Conservation (phyloP, 2,329 filamentous ascomycete species). For the Colletotrichum sp. region DNA sequence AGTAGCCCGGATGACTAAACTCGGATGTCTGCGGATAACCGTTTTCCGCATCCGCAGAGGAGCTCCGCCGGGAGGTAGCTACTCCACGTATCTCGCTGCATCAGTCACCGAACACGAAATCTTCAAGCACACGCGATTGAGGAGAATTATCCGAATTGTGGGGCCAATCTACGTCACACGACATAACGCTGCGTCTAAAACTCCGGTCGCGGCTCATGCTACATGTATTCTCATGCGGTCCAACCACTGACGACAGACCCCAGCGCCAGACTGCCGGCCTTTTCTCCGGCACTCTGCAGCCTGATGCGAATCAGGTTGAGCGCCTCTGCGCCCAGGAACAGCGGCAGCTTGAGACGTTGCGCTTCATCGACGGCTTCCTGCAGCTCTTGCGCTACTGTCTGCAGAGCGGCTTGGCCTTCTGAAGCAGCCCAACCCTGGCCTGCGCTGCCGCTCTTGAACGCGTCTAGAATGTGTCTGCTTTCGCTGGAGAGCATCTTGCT, state of each 20-base stretch:
- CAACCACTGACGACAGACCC: background rate
- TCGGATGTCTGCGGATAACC: background rate
- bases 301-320: constrained; percentile 34
- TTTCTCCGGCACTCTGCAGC: background rate
- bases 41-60: background rate
- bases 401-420: constrained; percentile 18
- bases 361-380: constrained; percentile 46
- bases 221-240: background rate
- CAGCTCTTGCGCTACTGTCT: constrained; percentile 34
- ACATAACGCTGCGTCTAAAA: background rate
- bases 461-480: constrained; percentile 42
- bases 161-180: background rate
- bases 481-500: constrained; percentile 41
- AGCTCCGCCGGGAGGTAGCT: background rate
- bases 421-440: background rate
- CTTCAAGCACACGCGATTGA: background rate
- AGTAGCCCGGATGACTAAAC: background rate
- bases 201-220: background rate
- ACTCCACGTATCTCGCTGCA: background rate
- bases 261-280: background rate
- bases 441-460: background rate
- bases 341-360: constrained; percentile 44
- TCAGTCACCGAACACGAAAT: background rate
- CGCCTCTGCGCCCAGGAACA: constrained; percentile 46
- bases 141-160: background rate